A percentile compares a stretch with the other conserved stretches of the same genome.
Evolutionary conservation across 148 eudicot species (phyloP).

Genomic region (Drosera capensis): DNA sequence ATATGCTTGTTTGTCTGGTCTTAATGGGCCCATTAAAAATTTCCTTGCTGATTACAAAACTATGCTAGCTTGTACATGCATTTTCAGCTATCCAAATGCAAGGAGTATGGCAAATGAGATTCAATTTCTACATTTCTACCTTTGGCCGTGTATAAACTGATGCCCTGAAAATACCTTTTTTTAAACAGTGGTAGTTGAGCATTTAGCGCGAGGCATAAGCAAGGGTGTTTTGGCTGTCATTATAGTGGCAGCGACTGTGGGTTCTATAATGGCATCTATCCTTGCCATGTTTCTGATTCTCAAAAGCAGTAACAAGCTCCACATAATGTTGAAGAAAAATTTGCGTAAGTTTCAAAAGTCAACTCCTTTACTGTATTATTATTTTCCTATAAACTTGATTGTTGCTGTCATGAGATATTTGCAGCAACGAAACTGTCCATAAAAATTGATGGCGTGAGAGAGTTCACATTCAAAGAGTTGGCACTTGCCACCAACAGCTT

Average conservation of each 20-base stretch:
- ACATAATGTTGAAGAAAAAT: slow-evolving; percentile 17
- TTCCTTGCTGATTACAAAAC: too few species aligned
- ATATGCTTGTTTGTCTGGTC: too few species aligned
- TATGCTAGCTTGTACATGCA: too few species aligned
- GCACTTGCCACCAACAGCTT: slow-evolving; percentile 50
- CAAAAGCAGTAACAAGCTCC: slow-evolving; percentile 23
- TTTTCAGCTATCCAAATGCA: too few species aligned
- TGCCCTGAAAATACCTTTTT: neutral
- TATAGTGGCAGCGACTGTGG: slow-evolving; percentile 23
- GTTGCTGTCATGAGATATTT: slow-evolving; percentile 5
- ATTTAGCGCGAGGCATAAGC: slow-evolving; percentile 19
- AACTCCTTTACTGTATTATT: neutral
- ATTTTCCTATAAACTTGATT: neutral
- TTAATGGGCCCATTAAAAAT: too few species aligned
- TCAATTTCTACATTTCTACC: too few species aligned
- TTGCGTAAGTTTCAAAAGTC: slow-evolving; percentile 29
- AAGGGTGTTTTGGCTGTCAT: slow-evolving; percentile 30
- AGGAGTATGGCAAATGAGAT: too few species aligned
- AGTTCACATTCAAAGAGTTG: slow-evolving; percentile 57
- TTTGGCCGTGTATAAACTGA: neutral
- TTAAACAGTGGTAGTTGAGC: slow-evolving; percentile 19
- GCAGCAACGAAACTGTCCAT: slow-evolving; percentile 59
- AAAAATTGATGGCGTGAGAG: slow-evolving; percentile 69
- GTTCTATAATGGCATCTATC: slow-evolving; percentile 25
- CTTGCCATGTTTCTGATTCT: slow-evolving; percentile 23